A percentile compares a stretch with the other conserved stretches of the same genome.
Conservation (phyloP, 306 rosid species). For the Trifolium fragiferum region DNA sequence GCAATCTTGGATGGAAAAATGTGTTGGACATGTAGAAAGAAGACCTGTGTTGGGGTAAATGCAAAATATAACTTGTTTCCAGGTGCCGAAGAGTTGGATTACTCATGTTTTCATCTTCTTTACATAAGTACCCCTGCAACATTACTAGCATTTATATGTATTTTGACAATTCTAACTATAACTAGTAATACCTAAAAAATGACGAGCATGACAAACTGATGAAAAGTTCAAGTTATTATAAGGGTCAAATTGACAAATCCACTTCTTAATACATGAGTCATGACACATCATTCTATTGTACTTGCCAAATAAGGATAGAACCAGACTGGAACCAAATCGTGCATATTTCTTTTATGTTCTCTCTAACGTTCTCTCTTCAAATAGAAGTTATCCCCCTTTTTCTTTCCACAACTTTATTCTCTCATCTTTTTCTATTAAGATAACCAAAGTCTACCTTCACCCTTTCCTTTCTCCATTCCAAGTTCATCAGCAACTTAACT, state of each 20-base stretch:
- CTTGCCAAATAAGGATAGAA: conserved; percentile 21
- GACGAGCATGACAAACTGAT: conserved; percentile 11
- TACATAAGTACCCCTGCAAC: not conserved
- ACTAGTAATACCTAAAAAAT: not conserved
- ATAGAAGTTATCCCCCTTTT: not conserved
- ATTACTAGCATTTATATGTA: not conserved
- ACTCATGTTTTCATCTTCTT: not conserved
- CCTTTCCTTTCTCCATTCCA: conserved; percentile 17
- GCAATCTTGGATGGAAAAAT: too few relatives aligned
- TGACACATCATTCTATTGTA: conserved; percentile 18
- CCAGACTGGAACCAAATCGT: conserved; percentile 17
- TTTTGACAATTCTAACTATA: not conserved
- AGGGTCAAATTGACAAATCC: conserved; percentile 9
- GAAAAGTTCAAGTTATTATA: not conserved
- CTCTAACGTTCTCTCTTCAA: conserved; percentile 19
- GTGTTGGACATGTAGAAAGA: too few relatives aligned
- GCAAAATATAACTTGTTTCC: too few relatives aligned
- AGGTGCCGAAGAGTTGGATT: too few relatives aligned
- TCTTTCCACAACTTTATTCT: conserved; percentile 21
- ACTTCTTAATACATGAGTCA: conserved; percentile 15
- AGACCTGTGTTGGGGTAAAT: too few relatives aligned
- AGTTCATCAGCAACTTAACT: not conserved
- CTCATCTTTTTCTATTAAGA: conserved; percentile 5
- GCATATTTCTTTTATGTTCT: conserved; percentile 12
- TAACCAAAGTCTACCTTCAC: conserved; percentile 10